Evolutionary conservation across 352 stramenopile species (phyloP).

Genomic region (Globisporangium paddicum): DNA sequence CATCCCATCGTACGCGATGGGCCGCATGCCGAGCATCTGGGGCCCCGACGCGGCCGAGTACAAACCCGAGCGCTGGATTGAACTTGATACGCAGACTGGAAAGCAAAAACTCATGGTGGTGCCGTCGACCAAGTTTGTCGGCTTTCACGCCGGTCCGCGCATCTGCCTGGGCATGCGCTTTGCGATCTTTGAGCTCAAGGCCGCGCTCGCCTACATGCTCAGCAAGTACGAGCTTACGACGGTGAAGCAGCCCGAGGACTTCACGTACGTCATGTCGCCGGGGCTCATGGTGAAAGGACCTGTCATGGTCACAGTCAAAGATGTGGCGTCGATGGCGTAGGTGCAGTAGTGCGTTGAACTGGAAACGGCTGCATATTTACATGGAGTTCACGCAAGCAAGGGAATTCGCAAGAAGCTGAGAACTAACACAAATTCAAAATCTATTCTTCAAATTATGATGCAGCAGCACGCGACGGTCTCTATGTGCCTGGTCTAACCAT

Average conservation of each 20-base stretch:
- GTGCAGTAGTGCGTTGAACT: not conserved
- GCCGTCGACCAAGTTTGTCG: constrained; percentile 23
- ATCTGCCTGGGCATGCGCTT: constrained; percentile 40
- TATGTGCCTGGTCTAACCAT: too few relatives aligned
- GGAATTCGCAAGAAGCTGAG: too few relatives aligned
- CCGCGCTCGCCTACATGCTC: constrained; percentile 16
- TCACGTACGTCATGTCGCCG: constrained; percentile 32
- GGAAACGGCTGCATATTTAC: not conserved
- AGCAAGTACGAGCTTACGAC: constrained; percentile 44
- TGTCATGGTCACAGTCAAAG: constrained; percentile 19
- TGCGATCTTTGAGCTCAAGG: constrained; percentile 54
- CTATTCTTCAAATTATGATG: not conserved
- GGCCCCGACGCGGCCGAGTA: constrained; percentile 40
- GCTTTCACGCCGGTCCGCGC: constrained; percentile 38
- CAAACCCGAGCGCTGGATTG: constrained; percentile 52
- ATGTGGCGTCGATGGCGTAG: not conserved
- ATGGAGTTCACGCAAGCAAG: too few relatives aligned
- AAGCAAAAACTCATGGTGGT: constrained; percentile 14
- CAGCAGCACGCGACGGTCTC: too few relatives aligned
- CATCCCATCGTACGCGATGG: constrained; percentile 53
- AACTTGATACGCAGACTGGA: constrained; percentile 24
- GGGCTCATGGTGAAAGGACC: constrained; percentile 30
- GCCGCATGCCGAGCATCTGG: constrained; percentile 37
- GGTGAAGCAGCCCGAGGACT: constrained; percentile 32
- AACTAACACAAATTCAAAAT: not conserved